A percentile compares a stretch with the other conserved stretches of the same genome.
Conservation (phyloP, 2,329 filamentous ascomycete species). For the Juglanconis sp. region DNA sequence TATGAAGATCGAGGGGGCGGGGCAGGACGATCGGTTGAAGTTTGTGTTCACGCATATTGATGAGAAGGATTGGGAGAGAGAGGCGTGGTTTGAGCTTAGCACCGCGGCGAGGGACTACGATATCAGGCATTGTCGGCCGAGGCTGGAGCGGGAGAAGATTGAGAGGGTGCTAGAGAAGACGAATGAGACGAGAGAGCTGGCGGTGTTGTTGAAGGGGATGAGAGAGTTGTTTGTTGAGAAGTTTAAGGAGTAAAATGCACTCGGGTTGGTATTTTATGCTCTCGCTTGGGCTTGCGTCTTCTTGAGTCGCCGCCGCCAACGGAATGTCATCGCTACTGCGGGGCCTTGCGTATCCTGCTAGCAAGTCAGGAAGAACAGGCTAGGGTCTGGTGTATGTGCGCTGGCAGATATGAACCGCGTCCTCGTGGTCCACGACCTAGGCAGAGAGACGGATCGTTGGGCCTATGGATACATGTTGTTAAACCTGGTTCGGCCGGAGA, state of each 20-base stretch:
- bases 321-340: not conserved
- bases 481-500: not conserved
- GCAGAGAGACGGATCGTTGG: not conserved
- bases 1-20: slow-evolving; percentile 83
- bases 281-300: too few relatives aligned
- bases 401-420: not conserved
- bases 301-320: too few relatives aligned
- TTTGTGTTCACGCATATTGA: slow-evolving; percentile 87
- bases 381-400: not conserved
- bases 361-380: not conserved
- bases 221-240: slow-evolving; percentile 71
- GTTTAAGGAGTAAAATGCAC: slow-evolving; percentile 44
- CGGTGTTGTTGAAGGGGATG: slow-evolving; percentile 75
- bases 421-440: not conserved
- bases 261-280: not conserved
- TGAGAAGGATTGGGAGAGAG: slow-evolving; percentile 80
- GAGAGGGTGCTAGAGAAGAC: slow-evolving; percentile 74
- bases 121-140: slow-evolving; percentile 76
- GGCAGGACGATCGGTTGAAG: slow-evolving; percentile 78
- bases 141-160: slow-evolving; percentile 74
- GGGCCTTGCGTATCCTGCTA: not conserved
- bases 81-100: slow-evolving; percentile 91
- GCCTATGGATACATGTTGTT: not conserved
- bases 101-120: slow-evolving; percentile 81
- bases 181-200: slow-evolving; percentile 76